Evolutionary conservation across 495 filamentous ascomycete species (phyloP).

Genomic region (Mycothermus thermophilus): DNA sequence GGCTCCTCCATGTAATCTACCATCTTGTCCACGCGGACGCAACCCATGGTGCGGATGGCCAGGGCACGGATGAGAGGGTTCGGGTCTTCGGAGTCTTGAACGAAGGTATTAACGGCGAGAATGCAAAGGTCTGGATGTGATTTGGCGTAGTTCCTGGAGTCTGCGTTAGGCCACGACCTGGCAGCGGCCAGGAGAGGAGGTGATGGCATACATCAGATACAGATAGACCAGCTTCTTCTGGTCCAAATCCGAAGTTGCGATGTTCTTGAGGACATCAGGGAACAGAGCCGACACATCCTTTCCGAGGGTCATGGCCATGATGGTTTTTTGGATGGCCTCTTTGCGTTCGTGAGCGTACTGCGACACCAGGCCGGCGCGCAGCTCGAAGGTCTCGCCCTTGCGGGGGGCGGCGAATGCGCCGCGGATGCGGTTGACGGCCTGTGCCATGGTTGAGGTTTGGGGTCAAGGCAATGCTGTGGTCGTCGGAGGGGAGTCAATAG

Average conservation of each 20-base stretch:
- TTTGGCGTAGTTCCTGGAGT: slow-evolving; percentile 91
- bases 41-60: slow-evolving; percentile 98
- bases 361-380: slow-evolving; percentile 92
- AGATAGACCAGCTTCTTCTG: slow-evolving; percentile 99
- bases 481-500: slow-evolving; percentile 1
- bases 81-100: slow-evolving; percentile 97
- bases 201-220: slow-evolving; percentile 73
- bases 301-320: slow-evolving; percentile 98
- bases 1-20: slow-evolving; percentile 99
- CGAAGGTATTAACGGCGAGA: slow-evolving; percentile 97
- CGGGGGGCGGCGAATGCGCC: slow-evolving; percentile 80
- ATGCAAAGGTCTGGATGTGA: slow-evolving; percentile 98
- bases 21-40: slow-evolving; percentile 98
- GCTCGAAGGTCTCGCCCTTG: slow-evolving; percentile 97
- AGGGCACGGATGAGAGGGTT: slow-evolving; percentile 91
- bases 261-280: slow-evolving; percentile 97
- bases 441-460: slow-evolving; percentile 33
- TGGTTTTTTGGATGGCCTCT: slow-evolving; percentile 97
- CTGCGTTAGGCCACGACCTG: slow-evolving; percentile 11
- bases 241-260: slow-evolving; percentile 85
- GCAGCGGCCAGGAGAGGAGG: not conserved
- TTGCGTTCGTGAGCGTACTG: slow-evolving; percentile 99
- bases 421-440: slow-evolving; percentile 88
- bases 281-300: slow-evolving; percentile 98
- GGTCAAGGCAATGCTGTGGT: not conserved